Evolutionary conservation across 768 basidiomycete species (phyloP).

Genomic region (Tulasnella sp.): DNA sequence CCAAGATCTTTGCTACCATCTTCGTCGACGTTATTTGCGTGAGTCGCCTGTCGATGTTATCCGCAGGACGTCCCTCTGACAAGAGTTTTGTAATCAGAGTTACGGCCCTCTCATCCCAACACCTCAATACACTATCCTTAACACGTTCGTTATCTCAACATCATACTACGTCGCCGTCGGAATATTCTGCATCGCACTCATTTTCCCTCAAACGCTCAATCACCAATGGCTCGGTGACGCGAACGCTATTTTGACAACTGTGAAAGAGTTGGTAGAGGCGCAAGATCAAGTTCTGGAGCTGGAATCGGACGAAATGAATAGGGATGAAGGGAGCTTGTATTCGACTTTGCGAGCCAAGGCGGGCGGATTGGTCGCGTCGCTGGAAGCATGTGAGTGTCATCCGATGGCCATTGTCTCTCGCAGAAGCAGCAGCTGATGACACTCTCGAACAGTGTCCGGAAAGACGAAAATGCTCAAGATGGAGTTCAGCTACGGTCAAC

Average conservation of each 20-base stretch:
- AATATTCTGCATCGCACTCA: neutral
- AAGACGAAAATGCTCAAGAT: constrained; percentile 11
- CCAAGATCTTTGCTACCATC: constrained; percentile 12
- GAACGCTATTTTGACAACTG: neutral
- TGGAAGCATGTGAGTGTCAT: constrained; percentile 2
- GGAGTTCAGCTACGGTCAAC: constrained; percentile 16
- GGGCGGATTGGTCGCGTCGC: neutral
- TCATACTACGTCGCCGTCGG: constrained; percentile 8
- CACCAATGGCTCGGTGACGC: constrained; percentile 5
- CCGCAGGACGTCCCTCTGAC: neutral
- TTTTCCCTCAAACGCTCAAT: constrained; percentile 15
- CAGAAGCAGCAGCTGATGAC: neutral
- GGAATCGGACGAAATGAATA: neutral
- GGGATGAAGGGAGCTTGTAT: neutral
- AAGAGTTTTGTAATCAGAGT: neutral
- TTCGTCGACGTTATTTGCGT: constrained; percentile 16
- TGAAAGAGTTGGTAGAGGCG: neutral
- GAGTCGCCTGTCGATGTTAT: neutral
- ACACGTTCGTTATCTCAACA: constrained; percentile 17
- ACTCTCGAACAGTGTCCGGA: neutral
- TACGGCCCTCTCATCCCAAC: constrained; percentile 15
- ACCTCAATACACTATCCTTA: constrained; percentile 10
- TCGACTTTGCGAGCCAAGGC: neutral
- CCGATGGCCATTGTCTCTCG: neutral
- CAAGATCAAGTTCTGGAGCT: constrained; percentile 11